phyloP scores from a whole-genome alignment of 306 rosid species.

The Ceratonia siliqua region DNA sequence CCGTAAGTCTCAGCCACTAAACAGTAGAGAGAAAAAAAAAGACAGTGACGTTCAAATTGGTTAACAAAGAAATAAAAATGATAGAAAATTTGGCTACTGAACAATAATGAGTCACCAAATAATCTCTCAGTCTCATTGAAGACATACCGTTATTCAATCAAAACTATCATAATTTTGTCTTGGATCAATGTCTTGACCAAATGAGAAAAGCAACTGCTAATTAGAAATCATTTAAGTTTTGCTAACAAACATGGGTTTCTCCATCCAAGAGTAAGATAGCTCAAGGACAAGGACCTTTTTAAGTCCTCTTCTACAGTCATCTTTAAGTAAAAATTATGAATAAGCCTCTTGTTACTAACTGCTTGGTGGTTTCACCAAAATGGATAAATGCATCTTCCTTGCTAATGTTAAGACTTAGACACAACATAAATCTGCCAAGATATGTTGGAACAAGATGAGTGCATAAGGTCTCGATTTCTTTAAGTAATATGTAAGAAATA shows the following conservation, averaged over 20 bases:
- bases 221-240: not conserved
- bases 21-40: conserved; percentile 10
- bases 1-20: not conserved
- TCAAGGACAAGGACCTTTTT: not conserved
- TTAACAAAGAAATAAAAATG: not conserved
- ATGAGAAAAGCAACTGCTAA: not conserved
- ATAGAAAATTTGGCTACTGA: not conserved
- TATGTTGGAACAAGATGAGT: not conserved
- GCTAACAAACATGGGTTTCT: not conserved
- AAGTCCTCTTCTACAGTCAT: not conserved
- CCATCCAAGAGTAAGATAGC: not conserved
- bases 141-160: not conserved
- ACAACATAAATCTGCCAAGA: not conserved
- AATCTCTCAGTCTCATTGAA: not conserved
- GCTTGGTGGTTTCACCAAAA: conserved; percentile 22
- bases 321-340: not conserved
- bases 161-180: conserved; percentile 1
- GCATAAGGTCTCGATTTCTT: conserved; percentile 22
- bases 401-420: not conserved
- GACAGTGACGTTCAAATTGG: conserved; percentile 14
- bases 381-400: not conserved
- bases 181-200: conserved; percentile 16
- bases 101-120: not conserved
- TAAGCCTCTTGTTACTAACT: not conserved
- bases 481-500: not conserved